Percentiles rank a stretch among this genome's conserved stretches.
Conservation (phyloP, 306 rosid genomes). For the Alnus rubra region DNA sequence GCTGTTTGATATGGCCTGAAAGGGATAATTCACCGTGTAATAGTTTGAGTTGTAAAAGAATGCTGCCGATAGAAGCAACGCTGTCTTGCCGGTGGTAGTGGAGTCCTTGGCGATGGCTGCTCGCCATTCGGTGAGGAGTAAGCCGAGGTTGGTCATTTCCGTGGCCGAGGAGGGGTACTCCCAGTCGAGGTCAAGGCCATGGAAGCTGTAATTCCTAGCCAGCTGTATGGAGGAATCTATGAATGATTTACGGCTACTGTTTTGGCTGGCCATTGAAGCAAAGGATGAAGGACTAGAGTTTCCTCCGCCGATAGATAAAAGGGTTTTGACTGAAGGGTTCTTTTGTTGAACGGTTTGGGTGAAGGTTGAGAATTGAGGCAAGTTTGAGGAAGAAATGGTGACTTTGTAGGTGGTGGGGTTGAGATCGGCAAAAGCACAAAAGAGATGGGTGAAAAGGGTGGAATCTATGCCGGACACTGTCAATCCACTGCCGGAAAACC, state of each 20-base stretch:
- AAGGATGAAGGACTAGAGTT: conserved; percentile 6
- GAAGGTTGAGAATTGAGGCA: conserved; percentile 35
- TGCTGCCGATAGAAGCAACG: conserved; percentile 35
- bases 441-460: conserved; percentile 60
- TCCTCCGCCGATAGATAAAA: conserved; percentile 54
- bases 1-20: conserved; percentile 16
- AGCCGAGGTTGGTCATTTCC: conserved; percentile 39
- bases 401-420: conserved; percentile 26
- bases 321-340: conserved; percentile 44
- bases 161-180: conserved; percentile 29
- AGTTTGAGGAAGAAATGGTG: conserved; percentile 32
- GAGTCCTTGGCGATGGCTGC: conserved; percentile 40
- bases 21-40: conserved; percentile 20
- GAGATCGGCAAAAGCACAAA: conserved; percentile 59
- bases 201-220: conserved; percentile 36
- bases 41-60: conserved; percentile 33
- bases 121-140: conserved; percentile 43
- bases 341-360: conserved; percentile 40
- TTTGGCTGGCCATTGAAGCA: conserved; percentile 46
- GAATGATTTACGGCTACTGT: conserved; percentile 30
- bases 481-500: conserved; percentile 44
- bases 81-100: neutral
- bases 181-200: conserved; percentile 57
- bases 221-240: conserved; percentile 38
- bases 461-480: conserved; percentile 45